phyloP scores from a whole-genome alignment of 306 rosid species.

The Echinosophora koreensis region DNA sequence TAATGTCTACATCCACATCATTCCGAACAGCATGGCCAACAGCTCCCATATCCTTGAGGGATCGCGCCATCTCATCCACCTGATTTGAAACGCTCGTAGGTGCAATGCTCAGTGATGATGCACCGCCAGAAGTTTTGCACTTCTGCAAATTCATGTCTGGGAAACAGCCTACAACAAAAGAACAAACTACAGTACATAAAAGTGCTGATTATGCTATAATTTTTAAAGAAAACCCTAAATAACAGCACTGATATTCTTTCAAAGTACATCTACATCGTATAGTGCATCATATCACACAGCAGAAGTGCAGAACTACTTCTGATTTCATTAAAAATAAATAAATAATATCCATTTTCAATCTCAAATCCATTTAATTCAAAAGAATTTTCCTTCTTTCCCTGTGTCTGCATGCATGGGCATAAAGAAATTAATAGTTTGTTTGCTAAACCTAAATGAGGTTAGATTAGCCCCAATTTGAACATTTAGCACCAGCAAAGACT shows the following conservation, averaged over 20 bases:
- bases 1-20: slow-evolving; percentile 69
- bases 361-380: slow-evolving; percentile 24
- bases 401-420: neutral
- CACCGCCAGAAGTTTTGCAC: slow-evolving; percentile 59
- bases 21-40: slow-evolving; percentile 50
- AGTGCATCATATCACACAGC: slow-evolving; percentile 23
- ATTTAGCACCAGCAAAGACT: neutral
- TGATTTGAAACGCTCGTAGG: slow-evolving; percentile 64
- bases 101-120: slow-evolving; percentile 52
- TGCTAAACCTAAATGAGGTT: slow-evolving; percentile 9
- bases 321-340: neutral
- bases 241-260: neutral
- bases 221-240: slow-evolving; percentile 23
- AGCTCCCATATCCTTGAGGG: slow-evolving; percentile 45
- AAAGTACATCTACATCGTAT: neutral
- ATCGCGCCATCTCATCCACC: slow-evolving; percentile 59
- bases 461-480: slow-evolving; percentile 31
- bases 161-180: slow-evolving; percentile 53
- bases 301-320: slow-evolving; percentile 18
- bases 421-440: slow-evolving; percentile 13
- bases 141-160: slow-evolving; percentile 64
- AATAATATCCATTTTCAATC: slow-evolving; percentile 11
- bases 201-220: neutral
- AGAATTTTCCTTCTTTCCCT: neutral
- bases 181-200: slow-evolving; percentile 31